Percentiles rank a stretch among this genome's conserved stretches.
phyloP scores from a whole-genome alignment of 768 basidiomycete genomes.

The Kondoa malvinella region DNA sequence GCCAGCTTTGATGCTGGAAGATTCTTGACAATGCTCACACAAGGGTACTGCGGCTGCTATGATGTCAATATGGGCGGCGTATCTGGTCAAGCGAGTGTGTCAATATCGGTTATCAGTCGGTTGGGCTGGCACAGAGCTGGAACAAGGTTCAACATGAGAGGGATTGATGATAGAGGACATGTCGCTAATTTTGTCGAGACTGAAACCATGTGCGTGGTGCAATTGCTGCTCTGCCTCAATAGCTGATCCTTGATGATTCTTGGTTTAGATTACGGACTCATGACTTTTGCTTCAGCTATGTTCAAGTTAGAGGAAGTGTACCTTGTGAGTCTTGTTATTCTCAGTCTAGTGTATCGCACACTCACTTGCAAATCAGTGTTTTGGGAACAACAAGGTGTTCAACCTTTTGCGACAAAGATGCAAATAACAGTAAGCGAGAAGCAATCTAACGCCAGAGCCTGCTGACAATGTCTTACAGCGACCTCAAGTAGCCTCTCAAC shows the following conservation, averaged over 20 bases:
- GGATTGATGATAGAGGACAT: constrained; percentile 62
- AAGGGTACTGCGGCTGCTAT: constrained; percentile 78
- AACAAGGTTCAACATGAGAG: constrained; percentile 89
- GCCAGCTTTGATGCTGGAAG: constrained; percentile 63
- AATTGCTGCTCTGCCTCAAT: constrained; percentile 33
- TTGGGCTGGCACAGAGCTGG: constrained; percentile 90
- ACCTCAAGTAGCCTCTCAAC: constrained; percentile 76
- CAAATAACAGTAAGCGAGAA: constrained; percentile 48
- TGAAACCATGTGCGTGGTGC: background rate
- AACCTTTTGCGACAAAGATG: constrained; percentile 77
- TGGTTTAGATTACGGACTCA: constrained; percentile 48
- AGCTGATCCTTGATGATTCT: constrained; percentile 55
- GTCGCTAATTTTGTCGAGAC: constrained; percentile 92
- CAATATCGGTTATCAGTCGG: constrained; percentile 64
- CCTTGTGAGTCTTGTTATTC: constrained; percentile 58
- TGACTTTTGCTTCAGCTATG: constrained; percentile 74
- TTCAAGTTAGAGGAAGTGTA: constrained; percentile 85
- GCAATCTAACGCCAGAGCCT: background rate
- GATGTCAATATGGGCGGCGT: constrained; percentile 45
- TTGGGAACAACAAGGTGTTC: constrained; percentile 94
- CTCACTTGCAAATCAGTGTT: constrained; percentile 47
- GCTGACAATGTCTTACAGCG: constrained; percentile 32
- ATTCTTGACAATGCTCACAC: constrained; percentile 78
- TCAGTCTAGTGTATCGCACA: background rate
- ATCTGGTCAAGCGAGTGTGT: constrained; percentile 37